phyloP scores from a whole-genome alignment of 805 yeast species.

The Saccharomycodes ludwigii region DNA sequence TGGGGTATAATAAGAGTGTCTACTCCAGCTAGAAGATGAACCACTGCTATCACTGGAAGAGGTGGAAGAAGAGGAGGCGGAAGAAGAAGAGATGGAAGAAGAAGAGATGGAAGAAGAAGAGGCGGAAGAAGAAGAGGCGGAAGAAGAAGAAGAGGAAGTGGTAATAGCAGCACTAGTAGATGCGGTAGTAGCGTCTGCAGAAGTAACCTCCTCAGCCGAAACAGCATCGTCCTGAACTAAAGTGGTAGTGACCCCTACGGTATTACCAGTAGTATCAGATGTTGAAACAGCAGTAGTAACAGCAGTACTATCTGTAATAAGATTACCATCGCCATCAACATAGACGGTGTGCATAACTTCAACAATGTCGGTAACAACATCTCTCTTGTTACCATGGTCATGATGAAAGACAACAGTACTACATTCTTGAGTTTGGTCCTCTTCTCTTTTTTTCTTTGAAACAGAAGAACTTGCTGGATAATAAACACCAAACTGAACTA shows the following conservation, averaged over 20 bases:
- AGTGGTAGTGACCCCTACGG: slow-evolving; percentile 18
- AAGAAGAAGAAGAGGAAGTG: slow-evolving; percentile 14
- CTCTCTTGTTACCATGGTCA: slow-evolving; percentile 35
- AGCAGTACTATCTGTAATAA: slow-evolving; percentile 13
- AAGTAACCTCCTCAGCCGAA: slow-evolving; percentile 15
- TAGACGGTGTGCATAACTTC: slow-evolving; percentile 70
- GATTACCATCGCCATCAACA: slow-evolving; percentile 45
- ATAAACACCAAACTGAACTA: slow-evolving; percentile 74
- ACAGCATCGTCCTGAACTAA: slow-evolving; percentile 19
- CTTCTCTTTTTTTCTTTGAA: slow-evolving; percentile 32
- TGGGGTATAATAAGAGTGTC: slow-evolving; percentile 64
- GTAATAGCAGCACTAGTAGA: slow-evolving; percentile 9
- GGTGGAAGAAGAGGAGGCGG: slow-evolving; percentile 22
- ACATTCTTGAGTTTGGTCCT: slow-evolving; percentile 27
- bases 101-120: slow-evolving; percentile 16
- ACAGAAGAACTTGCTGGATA: slow-evolving; percentile 42
- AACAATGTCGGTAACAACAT: slow-evolving; percentile 47
- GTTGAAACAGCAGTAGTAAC: slow-evolving; percentile 11
- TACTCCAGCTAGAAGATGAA: slow-evolving; percentile 51
- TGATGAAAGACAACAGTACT: too few relatives aligned
- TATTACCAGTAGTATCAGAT: slow-evolving; percentile 14
- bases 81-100: slow-evolving; percentile 19
- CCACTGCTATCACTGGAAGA: slow-evolving; percentile 27
- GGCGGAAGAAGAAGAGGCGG: slow-evolving; percentile 10
- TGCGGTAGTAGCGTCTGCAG: slow-evolving; percentile 10